Conservation (phyloP, 2,329 filamentous ascomycete species). For the Aspergillus persii region DNA sequence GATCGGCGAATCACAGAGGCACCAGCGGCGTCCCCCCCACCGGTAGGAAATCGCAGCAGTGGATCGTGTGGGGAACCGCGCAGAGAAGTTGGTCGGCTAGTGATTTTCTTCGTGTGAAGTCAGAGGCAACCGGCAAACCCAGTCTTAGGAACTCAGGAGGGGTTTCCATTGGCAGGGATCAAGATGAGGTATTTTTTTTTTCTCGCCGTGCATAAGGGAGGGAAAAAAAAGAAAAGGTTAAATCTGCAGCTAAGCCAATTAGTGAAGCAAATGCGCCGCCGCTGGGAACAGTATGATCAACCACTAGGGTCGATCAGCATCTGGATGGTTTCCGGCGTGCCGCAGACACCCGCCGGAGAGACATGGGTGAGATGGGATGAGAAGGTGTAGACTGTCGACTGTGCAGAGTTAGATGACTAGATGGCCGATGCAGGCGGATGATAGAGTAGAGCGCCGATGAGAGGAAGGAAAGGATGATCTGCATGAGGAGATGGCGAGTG, state of each 20-base stretch:
- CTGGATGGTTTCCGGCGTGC: not conserved
- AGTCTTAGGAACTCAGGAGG: not conserved
- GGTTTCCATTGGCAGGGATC: constrained; percentile 2
- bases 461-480: not conserved
- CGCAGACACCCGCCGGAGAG: not conserved
- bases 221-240: constrained; percentile 7
- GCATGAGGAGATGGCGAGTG: not conserved
- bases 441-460: not conserved
- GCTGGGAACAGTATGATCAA: constrained; percentile 12
- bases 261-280: not conserved
- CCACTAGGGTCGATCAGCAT: constrained; percentile 16
- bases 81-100: constrained; percentile 3
- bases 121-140: not conserved
- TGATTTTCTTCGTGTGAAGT: not conserved
- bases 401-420: not conserved
- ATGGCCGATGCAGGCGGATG: not conserved
- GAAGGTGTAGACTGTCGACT: not conserved
- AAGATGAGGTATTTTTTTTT: constrained; percentile 6
- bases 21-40: not conserved
- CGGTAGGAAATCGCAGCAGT: constrained; percentile 6
- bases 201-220: not conserved
- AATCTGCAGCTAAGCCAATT: constrained; percentile 2
- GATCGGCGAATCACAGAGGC: constrained; percentile 4
- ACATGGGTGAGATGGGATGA: not conserved
- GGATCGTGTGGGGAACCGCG: constrained; percentile 7